Conservation (phyloP, 306 rosid species). For the Pyrus communis region DNA sequence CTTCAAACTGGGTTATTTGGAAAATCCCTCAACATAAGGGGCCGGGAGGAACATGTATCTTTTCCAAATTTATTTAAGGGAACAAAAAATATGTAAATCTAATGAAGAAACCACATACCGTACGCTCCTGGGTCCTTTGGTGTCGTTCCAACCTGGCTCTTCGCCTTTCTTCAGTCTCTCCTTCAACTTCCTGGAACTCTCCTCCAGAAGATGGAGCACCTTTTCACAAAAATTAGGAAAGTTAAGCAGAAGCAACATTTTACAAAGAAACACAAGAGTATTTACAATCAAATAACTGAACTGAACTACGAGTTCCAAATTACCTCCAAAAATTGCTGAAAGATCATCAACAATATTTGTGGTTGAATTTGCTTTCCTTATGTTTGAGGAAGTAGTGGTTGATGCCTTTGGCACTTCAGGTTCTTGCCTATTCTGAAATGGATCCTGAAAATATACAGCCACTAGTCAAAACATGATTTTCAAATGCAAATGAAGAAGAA, state of each 20-base stretch:
- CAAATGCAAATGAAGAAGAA: conserved; percentile 1
- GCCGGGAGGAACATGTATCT: background rate
- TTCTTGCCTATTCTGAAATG: conserved; percentile 44
- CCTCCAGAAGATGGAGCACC: conserved; percentile 67
- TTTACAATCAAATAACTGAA: background rate
- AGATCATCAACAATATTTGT: conserved; percentile 88
- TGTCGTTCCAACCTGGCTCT: conserved; percentile 93
- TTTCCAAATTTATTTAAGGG: background rate
- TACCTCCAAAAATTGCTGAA: conserved; percentile 88
- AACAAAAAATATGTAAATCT: conserved; percentile 6
- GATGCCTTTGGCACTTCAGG: conserved; percentile 57
- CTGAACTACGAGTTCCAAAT: conserved; percentile 11
- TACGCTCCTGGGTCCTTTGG: conserved; percentile 78
- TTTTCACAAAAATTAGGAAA: conserved; percentile 27
- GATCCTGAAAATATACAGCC: conserved; percentile 27
- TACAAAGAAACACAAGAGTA: background rate
- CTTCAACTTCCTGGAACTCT: conserved; percentile 73
- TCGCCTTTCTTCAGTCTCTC: conserved; percentile 92
- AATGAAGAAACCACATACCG: conserved; percentile 42
- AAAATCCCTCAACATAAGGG: background rate
- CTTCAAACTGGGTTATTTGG: too few relatives aligned
- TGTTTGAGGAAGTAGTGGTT: conserved; percentile 41
- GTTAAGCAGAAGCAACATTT: conserved; percentile 16
- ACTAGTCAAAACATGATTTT: conserved; percentile 16
- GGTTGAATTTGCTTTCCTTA: conserved; percentile 71